A percentile compares a stretch with the other conserved stretches of the same genome.
phyloP scores from a whole-genome alignment of 2,329 filamentous ascomycete species.

The Drechslera avenae region DNA sequence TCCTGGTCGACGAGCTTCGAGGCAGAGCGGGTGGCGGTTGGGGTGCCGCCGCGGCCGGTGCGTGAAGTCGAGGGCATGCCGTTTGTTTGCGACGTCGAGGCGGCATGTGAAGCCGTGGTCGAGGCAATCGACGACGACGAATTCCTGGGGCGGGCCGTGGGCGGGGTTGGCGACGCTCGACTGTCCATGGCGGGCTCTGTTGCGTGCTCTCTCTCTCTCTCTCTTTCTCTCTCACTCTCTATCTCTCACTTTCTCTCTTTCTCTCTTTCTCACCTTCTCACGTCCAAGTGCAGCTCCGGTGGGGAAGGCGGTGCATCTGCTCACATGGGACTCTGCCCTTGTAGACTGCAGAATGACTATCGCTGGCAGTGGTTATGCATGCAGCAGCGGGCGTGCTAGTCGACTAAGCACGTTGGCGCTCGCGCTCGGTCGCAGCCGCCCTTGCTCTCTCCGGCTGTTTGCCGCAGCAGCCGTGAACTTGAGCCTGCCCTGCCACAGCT shows the following conservation, averaged over 20 bases:
- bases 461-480: conserved; percentile 18
- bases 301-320: conserved; percentile 20
- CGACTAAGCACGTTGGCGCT: conserved; percentile 12
- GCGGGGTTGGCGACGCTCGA: conserved; percentile 41
- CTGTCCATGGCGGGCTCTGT: conserved; percentile 36
- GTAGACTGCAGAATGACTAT: conserved; percentile 17
- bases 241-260: no score
- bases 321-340: conserved; percentile 26
- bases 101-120: conserved; percentile 29
- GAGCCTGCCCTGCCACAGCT: background rate
- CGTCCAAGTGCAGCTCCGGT: conserved; percentile 21
- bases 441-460: conserved; percentile 18
- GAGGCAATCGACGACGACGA: conserved; percentile 35
- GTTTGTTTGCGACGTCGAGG: conserved; percentile 24
- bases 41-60: conserved; percentile 33
- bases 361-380: conserved; percentile 18
- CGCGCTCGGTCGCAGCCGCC: conserved; percentile 13
- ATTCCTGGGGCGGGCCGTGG: conserved; percentile 37
- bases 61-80: conserved; percentile 37
- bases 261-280: background rate
- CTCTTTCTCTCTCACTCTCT: background rate
- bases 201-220: background rate
- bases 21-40: conserved; percentile 35
- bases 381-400: conserved; percentile 16
- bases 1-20: conserved; percentile 39